Base-by-base conservation (phyloP, 1,139 yeast genomes). In the Yarrowia galli region DNA sequence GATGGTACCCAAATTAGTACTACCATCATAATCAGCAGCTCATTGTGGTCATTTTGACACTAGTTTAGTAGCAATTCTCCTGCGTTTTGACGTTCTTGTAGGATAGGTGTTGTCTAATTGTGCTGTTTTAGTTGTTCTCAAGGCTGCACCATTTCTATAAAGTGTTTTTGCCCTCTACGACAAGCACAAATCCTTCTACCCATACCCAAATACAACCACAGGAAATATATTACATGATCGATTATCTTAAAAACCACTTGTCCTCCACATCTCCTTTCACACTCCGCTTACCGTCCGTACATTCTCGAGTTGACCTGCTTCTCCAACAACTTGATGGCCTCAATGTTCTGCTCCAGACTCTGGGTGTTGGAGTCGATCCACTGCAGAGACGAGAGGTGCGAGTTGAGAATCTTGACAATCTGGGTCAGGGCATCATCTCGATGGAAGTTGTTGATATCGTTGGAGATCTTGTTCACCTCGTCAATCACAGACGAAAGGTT, bases 381-480 rank as follows among this genome's bases (percentile, higher is more conserved):
- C 76, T 89, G 92, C 78, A 95, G 83, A 72, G 97, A 92, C 71
- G 93, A 96, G 77, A 95, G 82, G 77, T 95, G 99, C 65, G 92
- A 86, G 76, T 95, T 93, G 76, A 95, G 84, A 71, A 96, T 83
- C 77, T 88, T 89, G 63, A 96, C 89, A 71, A 95, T 86, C 68
- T 80, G 81, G 77, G 86, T 75, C 79, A 89, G 76, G 10, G 83
- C 83, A 70, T 87, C 89, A 63, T 79, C 81, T 35, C 79, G 80
- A 69, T 77, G 75, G 10, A 85, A 79, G 76, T 89, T 87, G 76
- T 91, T 91, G 76, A 92, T 89, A 3, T 89, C 89, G 71, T 89
- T 91, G 72, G 97, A 91, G 7, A 92, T 95, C 43, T 87, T 87
- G 78, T 96, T 95, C 71, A 95, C 90, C 77, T 95, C 98, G 60